Percentiles rank a stretch among this genome's conserved stretches.
Evolutionary conservation across 2,329 filamentous ascomycete species (phyloP).

Genomic region (Byssochlamys sp.): DNA sequence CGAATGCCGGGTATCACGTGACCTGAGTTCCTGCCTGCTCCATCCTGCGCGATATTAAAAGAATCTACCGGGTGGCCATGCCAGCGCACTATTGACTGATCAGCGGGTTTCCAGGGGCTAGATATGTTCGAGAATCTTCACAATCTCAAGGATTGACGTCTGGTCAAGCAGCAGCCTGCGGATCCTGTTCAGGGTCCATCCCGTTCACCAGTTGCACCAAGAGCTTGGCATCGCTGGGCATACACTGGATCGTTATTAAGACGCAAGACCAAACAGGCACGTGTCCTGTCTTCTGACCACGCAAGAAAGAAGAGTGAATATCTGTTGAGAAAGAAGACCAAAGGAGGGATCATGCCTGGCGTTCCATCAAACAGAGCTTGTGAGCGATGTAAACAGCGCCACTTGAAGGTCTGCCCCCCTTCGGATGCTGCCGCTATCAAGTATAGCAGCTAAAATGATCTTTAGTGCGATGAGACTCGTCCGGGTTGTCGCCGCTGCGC

Average conservation of each 20-base stretch:
- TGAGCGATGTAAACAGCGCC: slow-evolving; percentile 31
- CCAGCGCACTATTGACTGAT: not conserved
- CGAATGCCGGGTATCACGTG: not conserved
- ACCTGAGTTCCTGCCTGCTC: not conserved
- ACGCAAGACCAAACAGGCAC: not conserved
- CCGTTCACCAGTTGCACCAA: not conserved
- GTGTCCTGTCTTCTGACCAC: not conserved
- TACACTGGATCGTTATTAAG: not conserved
- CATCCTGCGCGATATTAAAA: not conserved
- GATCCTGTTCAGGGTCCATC: not conserved
- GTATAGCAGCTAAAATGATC: not conserved
- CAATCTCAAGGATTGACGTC: not conserved
- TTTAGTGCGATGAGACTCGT: slow-evolving; percentile 32
- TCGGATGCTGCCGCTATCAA: not conserved
- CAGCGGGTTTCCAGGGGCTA: not conserved
- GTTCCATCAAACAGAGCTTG: slow-evolving; percentile 33
- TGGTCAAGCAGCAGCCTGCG: not conserved
- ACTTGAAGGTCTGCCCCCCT: slow-evolving; percentile 22
- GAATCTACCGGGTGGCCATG: not conserved
- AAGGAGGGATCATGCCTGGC: slow-evolving; percentile 22
- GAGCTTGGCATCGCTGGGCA: not conserved
- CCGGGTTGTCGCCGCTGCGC: slow-evolving; percentile 30
- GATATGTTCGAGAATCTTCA: not conserved
- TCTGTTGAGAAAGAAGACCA: slow-evolving; percentile 1
- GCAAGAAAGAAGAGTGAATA: not conserved